Evolutionary conservation across 495 filamentous ascomycete genomes (phyloP), one percentile per base, ranked within the genome.

Genomic region (Schizothecium vesticola): DNA sequence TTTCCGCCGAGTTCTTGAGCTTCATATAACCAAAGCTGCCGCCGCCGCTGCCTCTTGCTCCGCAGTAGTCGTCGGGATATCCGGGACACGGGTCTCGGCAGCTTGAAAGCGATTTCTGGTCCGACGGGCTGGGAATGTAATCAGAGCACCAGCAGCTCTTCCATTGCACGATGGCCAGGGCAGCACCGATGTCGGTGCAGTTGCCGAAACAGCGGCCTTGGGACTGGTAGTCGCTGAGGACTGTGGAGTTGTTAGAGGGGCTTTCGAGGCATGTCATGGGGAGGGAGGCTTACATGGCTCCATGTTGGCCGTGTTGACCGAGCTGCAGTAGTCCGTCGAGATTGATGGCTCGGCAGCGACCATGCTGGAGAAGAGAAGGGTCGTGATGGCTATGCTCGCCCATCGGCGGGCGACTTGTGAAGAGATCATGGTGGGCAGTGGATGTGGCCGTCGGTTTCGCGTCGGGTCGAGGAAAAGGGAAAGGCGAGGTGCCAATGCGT

Each of bases 61-160:
- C 82, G 68, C 82, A 85, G 6, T 59, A 67, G 59, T 85, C 82
- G 3, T 24, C 2, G 0, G 77, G 77, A 59, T 71, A 85, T 25
- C 82, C 82, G 9, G 81, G 82, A 61, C 82, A 85, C 13, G 64
- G 3, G 8, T 57, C 16, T 29, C 74, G 62, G 67, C 82, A 85
- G 25, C 80, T 36, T 11, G 23, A 56, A 4, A 72, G 60, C n/a
- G 72, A 61, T 36, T 80, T 80, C 22, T 77, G 75, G 21, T 74
- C 59, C 25, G 72, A 74, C 25, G 59, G 12, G 55, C 68, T 72
- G 16, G 82, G 82, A 5, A 75, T 64, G 28, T 75, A 71, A 59
- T 84, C 72, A 23, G 77, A 76, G 61, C 82, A 85, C 82, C 82
- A 85, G 59, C 82, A 85, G 22, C 72, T 65, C 11, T 74, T 63